These are phyloP conservation scores for Diaporthe caulivora DNA, from an alignment of 2,329 filamentous ascomycete genomes.

Conservation along the genomic window DNA sequence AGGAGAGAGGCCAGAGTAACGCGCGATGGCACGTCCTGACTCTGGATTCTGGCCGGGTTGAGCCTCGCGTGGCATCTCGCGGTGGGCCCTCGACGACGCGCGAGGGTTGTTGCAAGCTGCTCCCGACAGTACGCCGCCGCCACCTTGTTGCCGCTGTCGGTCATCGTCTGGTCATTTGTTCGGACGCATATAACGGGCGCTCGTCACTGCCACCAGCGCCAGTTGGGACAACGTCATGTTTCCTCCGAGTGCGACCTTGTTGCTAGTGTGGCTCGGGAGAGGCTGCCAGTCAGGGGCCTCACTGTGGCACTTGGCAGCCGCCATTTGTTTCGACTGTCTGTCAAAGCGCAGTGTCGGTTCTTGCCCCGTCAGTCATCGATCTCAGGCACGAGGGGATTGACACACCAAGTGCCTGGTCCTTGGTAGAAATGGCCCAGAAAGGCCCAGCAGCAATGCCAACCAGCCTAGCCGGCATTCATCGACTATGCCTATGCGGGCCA, in stretches of 20 bases:
- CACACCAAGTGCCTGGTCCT: not conserved
- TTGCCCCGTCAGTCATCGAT: conserved; percentile 12
- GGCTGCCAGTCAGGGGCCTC: conserved; percentile 26
- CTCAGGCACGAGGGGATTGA: conserved; percentile 1
- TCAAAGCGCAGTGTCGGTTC: conserved; percentile 28
- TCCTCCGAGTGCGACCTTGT: conserved; percentile 21
- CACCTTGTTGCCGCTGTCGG: not conserved
- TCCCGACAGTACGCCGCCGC: not conserved
- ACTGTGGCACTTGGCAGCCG: conserved; percentile 28
- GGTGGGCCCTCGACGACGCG: not conserved
- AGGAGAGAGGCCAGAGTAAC: conserved; percentile 11
- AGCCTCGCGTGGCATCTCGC: not conserved
- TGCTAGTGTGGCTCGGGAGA: conserved; percentile 23
- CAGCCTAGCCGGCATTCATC: conserved; percentile 20
- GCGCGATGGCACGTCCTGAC: conserved; percentile 22
- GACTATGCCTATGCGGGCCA: conserved; percentile 7
- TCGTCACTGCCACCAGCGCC: conserved; percentile 21
- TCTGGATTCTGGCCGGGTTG: not conserved
- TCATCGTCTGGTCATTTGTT: conserved; percentile 18
- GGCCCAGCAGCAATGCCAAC: conserved; percentile 23
- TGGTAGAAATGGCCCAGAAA: not conserved
- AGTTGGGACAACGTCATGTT: conserved; percentile 24
- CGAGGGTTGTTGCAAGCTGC: not conserved
- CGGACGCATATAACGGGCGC: conserved; percentile 21
- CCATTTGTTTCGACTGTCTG: conserved; percentile 32